phyloP scores from a whole-genome alignment of 2,329 filamentous ascomycete species.

The Pestalotiopsis sp. region DNA sequence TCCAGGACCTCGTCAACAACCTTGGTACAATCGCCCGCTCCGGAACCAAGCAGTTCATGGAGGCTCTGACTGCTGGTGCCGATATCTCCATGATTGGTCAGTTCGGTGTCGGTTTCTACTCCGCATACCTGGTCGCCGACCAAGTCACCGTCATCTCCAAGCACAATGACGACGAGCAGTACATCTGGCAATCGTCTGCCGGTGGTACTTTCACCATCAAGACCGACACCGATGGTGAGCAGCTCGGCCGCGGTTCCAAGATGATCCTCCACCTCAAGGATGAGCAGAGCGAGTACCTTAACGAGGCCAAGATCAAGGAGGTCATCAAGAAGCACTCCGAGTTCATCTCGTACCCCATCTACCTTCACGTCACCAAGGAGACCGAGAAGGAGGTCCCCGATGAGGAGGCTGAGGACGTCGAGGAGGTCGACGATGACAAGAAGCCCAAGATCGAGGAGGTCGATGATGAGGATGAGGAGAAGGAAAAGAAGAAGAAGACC shows the following conservation, averaged over 20 bases:
- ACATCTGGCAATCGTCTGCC: conserved; percentile 97
- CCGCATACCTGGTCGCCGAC: conserved; percentile 98
- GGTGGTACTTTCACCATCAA: conserved; percentile 96
- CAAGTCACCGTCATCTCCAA: conserved; percentile 94
- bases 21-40: conserved; percentile 98
- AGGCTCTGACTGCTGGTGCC: conserved; percentile 95
- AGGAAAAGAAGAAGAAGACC: conserved; percentile 94
- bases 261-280: conserved; percentile 99
- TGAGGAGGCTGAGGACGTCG: conserved; percentile 82
- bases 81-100: conserved; percentile 99
- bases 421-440: conserved; percentile 82
- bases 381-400: conserved; percentile 98
- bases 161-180: conserved; percentile 99
- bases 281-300: conserved; percentile 97
- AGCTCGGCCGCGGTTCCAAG: conserved; percentile 92
- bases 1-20: conserved; percentile 97
- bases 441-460: conserved; percentile 96
- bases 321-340: conserved; percentile 99
- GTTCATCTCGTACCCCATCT: conserved; percentile 99
- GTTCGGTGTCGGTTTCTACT: conserved; percentile 99
- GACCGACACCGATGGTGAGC: conserved; percentile 88
- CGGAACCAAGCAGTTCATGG: conserved; percentile 99
- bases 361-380: conserved; percentile 99
- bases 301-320: conserved; percentile 99
- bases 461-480: conserved; percentile 80